Percentiles rank a stretch among this genome's conserved stretches.
phyloP scores from a whole-genome alignment of 2,329 filamentous ascomycete species.

The Xylaria sp. region DNA sequence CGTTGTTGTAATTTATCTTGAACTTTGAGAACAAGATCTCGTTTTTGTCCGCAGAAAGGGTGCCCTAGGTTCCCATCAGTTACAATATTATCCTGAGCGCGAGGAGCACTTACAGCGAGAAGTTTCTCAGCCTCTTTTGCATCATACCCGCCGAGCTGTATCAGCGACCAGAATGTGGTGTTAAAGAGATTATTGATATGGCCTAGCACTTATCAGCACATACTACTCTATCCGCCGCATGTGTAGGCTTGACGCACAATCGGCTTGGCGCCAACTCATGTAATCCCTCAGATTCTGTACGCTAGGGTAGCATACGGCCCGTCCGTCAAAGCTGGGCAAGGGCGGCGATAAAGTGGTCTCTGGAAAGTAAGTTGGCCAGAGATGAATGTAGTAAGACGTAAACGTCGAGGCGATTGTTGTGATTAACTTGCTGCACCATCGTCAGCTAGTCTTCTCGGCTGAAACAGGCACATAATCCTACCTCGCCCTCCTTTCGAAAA shows the following conservation, averaged over 20 bases:
- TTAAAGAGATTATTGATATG: constrained; percentile 99
- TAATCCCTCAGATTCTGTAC: constrained; percentile 88
- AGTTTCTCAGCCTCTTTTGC: constrained; percentile 82
- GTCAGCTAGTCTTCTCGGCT: constrained; percentile 5
- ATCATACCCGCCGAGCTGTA: constrained; percentile 79
- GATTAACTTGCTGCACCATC: constrained; percentile 77
- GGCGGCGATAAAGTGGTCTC: constrained; percentile 75
- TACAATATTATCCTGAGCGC: background rate
- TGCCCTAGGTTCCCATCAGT: constrained; percentile 67
- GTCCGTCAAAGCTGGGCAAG: constrained; percentile 90
- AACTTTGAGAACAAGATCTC: constrained; percentile 92
- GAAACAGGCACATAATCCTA: constrained; percentile 50
- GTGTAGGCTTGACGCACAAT: constrained; percentile 69
- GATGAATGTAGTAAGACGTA: constrained; percentile 86
- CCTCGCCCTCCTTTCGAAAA: constrained; percentile 89
- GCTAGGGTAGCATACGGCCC: constrained; percentile 89
- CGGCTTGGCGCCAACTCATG: constrained; percentile 95
- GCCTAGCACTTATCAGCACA: constrained; percentile 60
- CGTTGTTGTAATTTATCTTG: constrained; percentile 97
- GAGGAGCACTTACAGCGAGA: constrained; percentile 68
- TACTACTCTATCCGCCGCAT: background rate
- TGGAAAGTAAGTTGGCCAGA: constrained; percentile 82
- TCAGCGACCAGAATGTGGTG: constrained; percentile 92
- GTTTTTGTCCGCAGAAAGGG: constrained; percentile 87
- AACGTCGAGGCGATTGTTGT: constrained; percentile 94